phyloP scores from a whole-genome alignment of 2,329 filamentous ascomycete genomes.

The Exophiala sp. region DNA sequence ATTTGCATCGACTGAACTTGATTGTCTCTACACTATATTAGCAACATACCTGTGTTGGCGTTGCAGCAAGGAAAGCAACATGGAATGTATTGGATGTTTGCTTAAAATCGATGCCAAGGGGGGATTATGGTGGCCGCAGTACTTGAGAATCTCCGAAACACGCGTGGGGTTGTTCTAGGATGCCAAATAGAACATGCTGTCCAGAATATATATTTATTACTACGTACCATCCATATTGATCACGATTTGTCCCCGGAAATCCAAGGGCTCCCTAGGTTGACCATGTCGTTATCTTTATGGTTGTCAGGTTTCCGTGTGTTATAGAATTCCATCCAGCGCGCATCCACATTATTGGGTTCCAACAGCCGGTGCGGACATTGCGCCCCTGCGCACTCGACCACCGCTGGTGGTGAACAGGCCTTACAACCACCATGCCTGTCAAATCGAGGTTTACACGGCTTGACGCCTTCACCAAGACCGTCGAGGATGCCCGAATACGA shows the following conservation, averaged over 20 bases:
- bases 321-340: not conserved
- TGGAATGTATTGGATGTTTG: no score
- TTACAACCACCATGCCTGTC: constrained; percentile 59
- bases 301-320: not conserved
- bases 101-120: not conserved
- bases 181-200: constrained; percentile 13
- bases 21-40: no score
- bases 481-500: constrained; percentile 93
- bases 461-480: constrained; percentile 98
- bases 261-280: not conserved
- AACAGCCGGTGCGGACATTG: not conserved
- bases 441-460: constrained; percentile 95
- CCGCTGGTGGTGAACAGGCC: not conserved
- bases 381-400: not conserved
- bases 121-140: not conserved
- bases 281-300: not conserved
- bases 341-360: not conserved
- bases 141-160: constrained; percentile 7
- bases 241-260: not conserved
- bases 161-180: not conserved
- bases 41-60: no score
- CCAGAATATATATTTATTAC: constrained; percentile 2
- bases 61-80: no score
- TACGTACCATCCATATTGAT: not conserved
- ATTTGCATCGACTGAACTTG: no score